phyloP scores from a whole-genome alignment of 495 filamentous ascomycete species.

The Lophiostoma macrostomum region DNA sequence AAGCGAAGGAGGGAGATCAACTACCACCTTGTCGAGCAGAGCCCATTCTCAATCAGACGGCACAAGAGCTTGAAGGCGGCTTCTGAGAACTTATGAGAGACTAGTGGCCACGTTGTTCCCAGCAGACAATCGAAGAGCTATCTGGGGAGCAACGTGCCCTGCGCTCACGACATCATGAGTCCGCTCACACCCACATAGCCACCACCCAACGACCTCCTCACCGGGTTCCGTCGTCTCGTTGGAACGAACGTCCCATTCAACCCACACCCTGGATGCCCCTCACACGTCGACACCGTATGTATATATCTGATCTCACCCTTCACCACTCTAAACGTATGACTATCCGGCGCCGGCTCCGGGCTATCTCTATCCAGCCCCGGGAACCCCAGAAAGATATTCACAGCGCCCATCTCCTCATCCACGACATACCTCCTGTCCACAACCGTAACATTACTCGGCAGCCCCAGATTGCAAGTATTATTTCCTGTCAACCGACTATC shows the following conservation, averaged over 20 bases:
- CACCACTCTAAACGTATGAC: constrained; percentile 25
- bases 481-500: constrained; percentile 33
- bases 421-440: constrained; percentile 44
- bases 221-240: no score
- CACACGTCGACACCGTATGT: constrained; percentile 22
- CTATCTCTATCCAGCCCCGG: constrained; percentile 22
- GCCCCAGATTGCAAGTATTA: constrained; percentile 44
- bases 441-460: constrained; percentile 40
- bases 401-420: constrained; percentile 46
- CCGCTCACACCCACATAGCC: background rate
- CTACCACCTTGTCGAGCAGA: no score
- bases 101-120: no score
- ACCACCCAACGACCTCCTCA: no score
- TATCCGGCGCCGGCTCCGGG: constrained; percentile 15
- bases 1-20: no score
- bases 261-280: constrained; percentile 24
- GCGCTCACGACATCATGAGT: no score
- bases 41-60: no score
- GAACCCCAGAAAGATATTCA: constrained; percentile 43
- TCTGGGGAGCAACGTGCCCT: no score
- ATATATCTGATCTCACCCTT: constrained; percentile 26
- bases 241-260: constrained; percentile 13
- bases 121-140: no score
- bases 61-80: no score
- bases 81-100: no score